phyloP scores from a whole-genome alignment of 163 green algal species.

The Volvox carteri region DNA sequence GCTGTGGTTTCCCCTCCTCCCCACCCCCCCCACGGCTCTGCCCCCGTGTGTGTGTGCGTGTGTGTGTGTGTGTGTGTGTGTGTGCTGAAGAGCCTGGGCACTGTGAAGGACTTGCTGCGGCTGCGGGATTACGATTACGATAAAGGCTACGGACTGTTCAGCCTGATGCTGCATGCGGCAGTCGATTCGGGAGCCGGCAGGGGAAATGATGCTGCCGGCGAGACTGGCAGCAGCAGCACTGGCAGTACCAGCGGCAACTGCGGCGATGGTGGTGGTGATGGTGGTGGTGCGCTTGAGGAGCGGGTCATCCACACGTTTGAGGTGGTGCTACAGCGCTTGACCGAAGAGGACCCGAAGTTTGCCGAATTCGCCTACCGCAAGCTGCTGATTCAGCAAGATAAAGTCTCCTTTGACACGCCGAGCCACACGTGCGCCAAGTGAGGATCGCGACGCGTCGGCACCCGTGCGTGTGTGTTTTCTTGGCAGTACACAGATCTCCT shows the following conservation, averaged over 20 bases:
- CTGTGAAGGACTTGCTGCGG: background rate
- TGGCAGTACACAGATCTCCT: too few species aligned
- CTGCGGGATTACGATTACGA: slow-evolving; percentile 8
- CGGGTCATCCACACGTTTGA: background rate
- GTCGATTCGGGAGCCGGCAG: background rate
- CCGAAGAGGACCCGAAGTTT: background rate
- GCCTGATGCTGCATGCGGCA: background rate
- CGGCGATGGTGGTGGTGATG: too few species aligned
- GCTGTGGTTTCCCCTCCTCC: too few species aligned
- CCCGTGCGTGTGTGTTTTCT: too few species aligned
- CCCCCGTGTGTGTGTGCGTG: background rate
- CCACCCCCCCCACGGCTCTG: too few species aligned
- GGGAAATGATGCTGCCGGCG: background rate
- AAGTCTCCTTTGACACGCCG: background rate
- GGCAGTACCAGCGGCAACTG: background rate
- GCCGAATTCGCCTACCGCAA: background rate
- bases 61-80: background rate
- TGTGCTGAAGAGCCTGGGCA: background rate
- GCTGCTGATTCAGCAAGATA: slow-evolving; percentile 15
- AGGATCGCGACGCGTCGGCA: too few species aligned
- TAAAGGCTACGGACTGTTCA: background rate
- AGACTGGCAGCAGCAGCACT: background rate
- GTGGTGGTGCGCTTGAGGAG: background rate
- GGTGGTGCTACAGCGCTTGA: background rate
- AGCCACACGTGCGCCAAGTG: slow-evolving; percentile 7